phyloP scores from a whole-genome alignment of 345 rosid genomes.

The Murraya paniculata region DNA sequence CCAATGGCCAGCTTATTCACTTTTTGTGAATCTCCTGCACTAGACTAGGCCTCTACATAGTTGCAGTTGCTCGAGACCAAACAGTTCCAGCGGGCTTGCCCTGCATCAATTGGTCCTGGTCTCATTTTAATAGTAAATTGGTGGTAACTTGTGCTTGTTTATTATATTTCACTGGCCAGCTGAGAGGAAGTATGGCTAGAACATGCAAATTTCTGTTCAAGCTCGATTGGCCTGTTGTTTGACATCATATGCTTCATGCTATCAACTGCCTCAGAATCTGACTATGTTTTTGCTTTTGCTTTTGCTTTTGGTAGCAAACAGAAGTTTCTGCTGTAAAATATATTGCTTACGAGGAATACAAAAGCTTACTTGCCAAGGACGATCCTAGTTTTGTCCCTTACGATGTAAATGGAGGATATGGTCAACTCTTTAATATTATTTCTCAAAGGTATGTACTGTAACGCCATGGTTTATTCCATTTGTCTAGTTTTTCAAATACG shows the following conservation, averaged over 20 bases:
- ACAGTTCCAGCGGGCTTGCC: background rate
- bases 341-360: constrained; percentile 58
- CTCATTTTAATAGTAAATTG: background rate
- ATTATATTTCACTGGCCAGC: background rate
- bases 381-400: constrained; percentile 79
- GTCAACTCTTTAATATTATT: constrained; percentile 69
- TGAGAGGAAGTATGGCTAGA: background rate
- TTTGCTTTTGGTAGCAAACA: constrained; percentile 45
- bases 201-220: constrained; percentile 7
- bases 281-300: constrained; percentile 13
- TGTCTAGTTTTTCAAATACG: constrained; percentile 3
- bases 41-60: background rate
- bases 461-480: background rate
- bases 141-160: background rate
- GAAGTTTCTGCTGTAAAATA: constrained; percentile 94
- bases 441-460: constrained; percentile 51
- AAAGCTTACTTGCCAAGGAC: constrained; percentile 54
- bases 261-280: constrained; percentile 14
- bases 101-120: background rate
- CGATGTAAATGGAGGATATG: constrained; percentile 66
- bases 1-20: background rate
- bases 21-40: background rate
- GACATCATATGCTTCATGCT: background rate
- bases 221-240: background rate
- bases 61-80: background rate